These are phyloP conservation scores for Suhomyces anneliseae DNA, from an alignment of 1,139 yeast genomes.

Conservation along the genomic window DNA sequence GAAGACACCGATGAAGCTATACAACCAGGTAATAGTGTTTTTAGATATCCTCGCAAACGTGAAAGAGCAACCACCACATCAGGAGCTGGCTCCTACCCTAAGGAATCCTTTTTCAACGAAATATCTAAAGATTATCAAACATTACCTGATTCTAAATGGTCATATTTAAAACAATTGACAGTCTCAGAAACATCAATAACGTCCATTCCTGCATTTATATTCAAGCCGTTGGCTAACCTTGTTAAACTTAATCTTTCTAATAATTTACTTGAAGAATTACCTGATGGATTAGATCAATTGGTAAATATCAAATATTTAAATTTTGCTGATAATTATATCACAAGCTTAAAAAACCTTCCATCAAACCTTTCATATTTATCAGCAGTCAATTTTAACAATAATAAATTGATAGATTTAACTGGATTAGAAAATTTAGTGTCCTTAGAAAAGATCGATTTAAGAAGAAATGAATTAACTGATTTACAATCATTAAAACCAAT, in stretches of 20 bases:
- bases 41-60: slow-evolving; percentile 24
- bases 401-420: slow-evolving; percentile 43
- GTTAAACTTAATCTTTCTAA: slow-evolving; percentile 60
- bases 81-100: slow-evolving; percentile 30
- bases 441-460: slow-evolving; percentile 56
- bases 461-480: slow-evolving; percentile 49
- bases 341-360: slow-evolving; percentile 42
- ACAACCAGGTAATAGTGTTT: slow-evolving; percentile 20
- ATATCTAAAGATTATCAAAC: slow-evolving; percentile 19
- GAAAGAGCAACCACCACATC: slow-evolving; percentile 29
- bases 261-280: slow-evolving; percentile 51
- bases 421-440: slow-evolving; percentile 49
- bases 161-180: slow-evolving; percentile 54
- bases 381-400: slow-evolving; percentile 56
- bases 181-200: slow-evolving; percentile 56
- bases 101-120: slow-evolving; percentile 20
- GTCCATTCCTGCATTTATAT: slow-evolving; percentile 43
- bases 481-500: slow-evolving; percentile 36
- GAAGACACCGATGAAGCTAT: slow-evolving; percentile 9
- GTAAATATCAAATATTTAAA: slow-evolving; percentile 53
- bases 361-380: slow-evolving; percentile 41
- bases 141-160: slow-evolving; percentile 52
- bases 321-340: slow-evolving; percentile 54
- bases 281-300: slow-evolving; percentile 53
- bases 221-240: slow-evolving; percentile 50